Evolutionary conservation across 2,329 filamentous ascomycete genomes (phyloP), one percentile per base, ranked within the genome.

Genomic region (Fusarium tricinctum): DNA sequence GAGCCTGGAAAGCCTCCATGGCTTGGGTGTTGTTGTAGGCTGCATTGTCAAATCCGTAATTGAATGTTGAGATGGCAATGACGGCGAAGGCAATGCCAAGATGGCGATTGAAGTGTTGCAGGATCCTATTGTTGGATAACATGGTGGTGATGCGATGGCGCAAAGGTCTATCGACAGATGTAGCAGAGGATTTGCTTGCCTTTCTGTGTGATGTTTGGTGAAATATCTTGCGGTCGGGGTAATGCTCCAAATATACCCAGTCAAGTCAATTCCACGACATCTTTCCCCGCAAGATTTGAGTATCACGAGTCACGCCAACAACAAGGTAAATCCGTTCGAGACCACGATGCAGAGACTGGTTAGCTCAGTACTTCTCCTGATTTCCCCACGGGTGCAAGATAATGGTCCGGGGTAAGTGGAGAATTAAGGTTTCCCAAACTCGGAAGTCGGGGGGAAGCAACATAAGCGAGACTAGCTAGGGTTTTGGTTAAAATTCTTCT

Each of bases 41-140:
- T 45, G 79, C 76, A 42, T 80, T 79, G 52, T 81, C 79, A 19
- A 81, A 79, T 28, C 79, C 79, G 74, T 80, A 81, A 54, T 80
- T 81, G 56, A 81, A 77, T 1, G 73, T 74, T 0, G 77, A 79
- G 5, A 81, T 62, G 13, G 78, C 78, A 33, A 81, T 78, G 32
- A 81, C 40, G 5, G 40, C 40, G 20, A 43, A 43, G 8, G 40
- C 40, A 23, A 43, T 43, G 40, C 40, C 40, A 23, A 49, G 22
- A 38, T 28, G 22, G 33, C 28, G 33, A 28, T 49, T 76, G 49
- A 76, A 76, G 56, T 65, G 62, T 4, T 64, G 30, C 1, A 65
- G 62, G 10, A 65, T 65, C 26, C 62, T 59, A 23, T 65, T 65
- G 3, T 59, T 46, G 13, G 62, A 64, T 43, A 53, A 12, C 48